Evolutionary conservation across 2,329 filamentous ascomycete species (phyloP).

Genomic region (Phyllosticta paracitricarpa): DNA sequence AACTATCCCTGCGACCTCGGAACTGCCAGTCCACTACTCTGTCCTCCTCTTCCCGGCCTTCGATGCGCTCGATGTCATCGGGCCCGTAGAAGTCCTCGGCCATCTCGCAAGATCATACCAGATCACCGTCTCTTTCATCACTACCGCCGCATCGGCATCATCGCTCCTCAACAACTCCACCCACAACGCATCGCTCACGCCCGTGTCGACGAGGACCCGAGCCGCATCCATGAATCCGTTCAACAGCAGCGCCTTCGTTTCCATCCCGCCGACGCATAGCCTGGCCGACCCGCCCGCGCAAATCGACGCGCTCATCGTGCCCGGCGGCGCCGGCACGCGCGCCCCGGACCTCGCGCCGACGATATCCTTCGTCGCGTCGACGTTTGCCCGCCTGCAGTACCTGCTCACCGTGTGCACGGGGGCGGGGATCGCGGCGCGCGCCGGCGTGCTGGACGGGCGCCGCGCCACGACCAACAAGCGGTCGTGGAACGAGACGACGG

Average conservation of each 20-base stretch:
- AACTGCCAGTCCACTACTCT: conserved; percentile 21
- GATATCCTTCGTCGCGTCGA: conserved; percentile 36
- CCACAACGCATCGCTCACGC: conserved; percentile 17
- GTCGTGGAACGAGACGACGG: conserved; percentile 40
- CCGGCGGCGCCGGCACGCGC: conserved; percentile 47
- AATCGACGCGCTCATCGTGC: conserved; percentile 56
- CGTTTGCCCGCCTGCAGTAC: conserved; percentile 42
- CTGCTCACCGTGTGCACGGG: conserved; percentile 60
- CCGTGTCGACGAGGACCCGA: conserved; percentile 22
- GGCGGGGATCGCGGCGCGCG: conserved; percentile 45
- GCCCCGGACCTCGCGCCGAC: conserved; percentile 24
- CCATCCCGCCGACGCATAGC: conserved; percentile 43
- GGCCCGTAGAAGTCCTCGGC: conserved; percentile 39
- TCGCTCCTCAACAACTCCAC: not conserved
- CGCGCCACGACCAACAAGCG: conserved; percentile 59
- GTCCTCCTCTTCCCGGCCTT: conserved; percentile 29
- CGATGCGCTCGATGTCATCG: conserved; percentile 29
- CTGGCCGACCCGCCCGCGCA: conserved; percentile 40
- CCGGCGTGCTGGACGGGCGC: conserved; percentile 51
- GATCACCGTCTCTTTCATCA: conserved; percentile 25
- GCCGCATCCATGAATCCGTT: conserved; percentile 11
- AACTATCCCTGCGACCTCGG: not conserved
- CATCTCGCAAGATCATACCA: conserved; percentile 20
- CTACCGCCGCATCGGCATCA: conserved; percentile 9
- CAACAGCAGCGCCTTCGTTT: conserved; percentile 24